Percentiles rank a stretch among this genome's conserved stretches.
These are phyloP conservation scores for Margaritispora aquatica DNA, from an alignment of 495 filamentous ascomycete species.

Conservation along the genomic window DNA sequence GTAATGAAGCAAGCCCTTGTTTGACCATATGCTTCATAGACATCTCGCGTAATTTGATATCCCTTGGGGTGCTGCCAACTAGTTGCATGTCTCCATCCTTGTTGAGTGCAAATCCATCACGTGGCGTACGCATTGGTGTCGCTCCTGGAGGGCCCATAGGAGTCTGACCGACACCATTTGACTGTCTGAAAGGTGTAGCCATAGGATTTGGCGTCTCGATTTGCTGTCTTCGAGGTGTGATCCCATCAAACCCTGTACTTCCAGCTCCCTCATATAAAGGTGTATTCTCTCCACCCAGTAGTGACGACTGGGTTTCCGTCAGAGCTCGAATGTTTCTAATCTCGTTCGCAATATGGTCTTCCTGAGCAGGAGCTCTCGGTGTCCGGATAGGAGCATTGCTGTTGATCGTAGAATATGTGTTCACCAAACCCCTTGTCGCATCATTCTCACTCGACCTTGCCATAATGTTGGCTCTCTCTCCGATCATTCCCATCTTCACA, in stretches of 20 bases:
- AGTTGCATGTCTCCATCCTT: slow-evolving; percentile 58
- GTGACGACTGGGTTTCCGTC: slow-evolving; percentile 91
- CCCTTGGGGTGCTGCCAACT: slow-evolving; percentile 69
- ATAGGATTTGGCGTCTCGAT: slow-evolving; percentile 90
- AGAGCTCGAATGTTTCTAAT: slow-evolving; percentile 89
- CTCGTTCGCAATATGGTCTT: slow-evolving; percentile 94
- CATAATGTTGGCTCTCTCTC: slow-evolving; percentile 74
- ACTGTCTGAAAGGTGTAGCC: slow-evolving; percentile 79
- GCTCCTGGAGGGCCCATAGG: slow-evolving; percentile 59
- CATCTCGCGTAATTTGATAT: slow-evolving; percentile 68
- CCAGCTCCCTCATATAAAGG: slow-evolving; percentile 73
- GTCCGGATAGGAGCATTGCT: slow-evolving; percentile 85
- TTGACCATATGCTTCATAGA: slow-evolving; percentile 64
- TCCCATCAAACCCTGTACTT: slow-evolving; percentile 85
- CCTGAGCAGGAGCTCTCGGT: slow-evolving; percentile 80
- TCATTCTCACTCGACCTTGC: slow-evolving; percentile 77
- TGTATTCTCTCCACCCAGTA: slow-evolving; percentile 91
- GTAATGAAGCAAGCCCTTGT: slow-evolving; percentile 70
- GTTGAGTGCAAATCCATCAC: slow-evolving; percentile 86
- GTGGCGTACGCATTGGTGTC: slow-evolving; percentile 85
- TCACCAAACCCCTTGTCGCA: slow-evolving; percentile 77
- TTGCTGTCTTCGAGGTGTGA: slow-evolving; percentile 71
- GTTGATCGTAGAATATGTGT: slow-evolving; percentile 75
- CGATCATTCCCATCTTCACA: slow-evolving; percentile 96
- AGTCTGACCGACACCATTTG: slow-evolving; percentile 64